phyloP scores from a whole-genome alignment of 2,329 filamentous ascomycete genomes.

The Curvularia eragrostidis region DNA sequence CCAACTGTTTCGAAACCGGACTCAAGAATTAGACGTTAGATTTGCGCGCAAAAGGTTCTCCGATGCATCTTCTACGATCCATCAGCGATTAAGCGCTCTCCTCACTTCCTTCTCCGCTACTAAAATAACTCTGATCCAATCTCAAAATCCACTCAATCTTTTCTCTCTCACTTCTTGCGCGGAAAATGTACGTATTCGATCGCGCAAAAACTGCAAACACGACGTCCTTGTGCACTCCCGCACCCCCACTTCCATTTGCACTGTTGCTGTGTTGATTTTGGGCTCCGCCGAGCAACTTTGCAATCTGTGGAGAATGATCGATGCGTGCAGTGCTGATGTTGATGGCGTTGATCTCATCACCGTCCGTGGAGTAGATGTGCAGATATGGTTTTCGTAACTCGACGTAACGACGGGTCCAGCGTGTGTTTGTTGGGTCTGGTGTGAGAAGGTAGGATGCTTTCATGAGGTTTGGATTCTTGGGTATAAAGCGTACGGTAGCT shows the following conservation, averaged over 20 bases:
- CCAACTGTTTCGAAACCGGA: conserved; percentile 4
- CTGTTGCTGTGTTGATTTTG: conserved; percentile 9
- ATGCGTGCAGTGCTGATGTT: conserved; percentile 89
- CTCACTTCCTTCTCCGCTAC: conserved; percentile 31
- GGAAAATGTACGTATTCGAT: conserved; percentile 95
- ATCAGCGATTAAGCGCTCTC: conserved; percentile 4
- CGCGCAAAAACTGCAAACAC: conserved; percentile 95
- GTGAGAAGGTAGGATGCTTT: conserved; percentile 89
- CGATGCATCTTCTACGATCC: background rate
- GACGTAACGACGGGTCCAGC: conserved; percentile 92
- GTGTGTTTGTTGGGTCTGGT: conserved; percentile 78
- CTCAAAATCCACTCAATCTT: conserved; percentile 97
- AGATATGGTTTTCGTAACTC: conserved; percentile 91
- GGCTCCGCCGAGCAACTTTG: conserved; percentile 70
- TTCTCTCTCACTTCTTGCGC: conserved; percentile 84
- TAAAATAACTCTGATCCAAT: conserved; percentile 82
- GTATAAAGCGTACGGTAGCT: conserved; percentile 76
- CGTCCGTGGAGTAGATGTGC: conserved; percentile 85
- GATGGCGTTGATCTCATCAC: conserved; percentile 88
- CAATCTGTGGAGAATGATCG: conserved; percentile 88
- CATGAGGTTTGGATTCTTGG: conserved; percentile 74
- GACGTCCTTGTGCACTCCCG: conserved; percentile 56
- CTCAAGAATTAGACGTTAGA: conserved; percentile 6
- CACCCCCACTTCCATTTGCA: conserved; percentile 15
- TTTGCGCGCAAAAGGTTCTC: background rate